phyloP scores from a whole-genome alignment of 2,329 filamentous ascomycete species.

The Alternaria arborescens region DNA sequence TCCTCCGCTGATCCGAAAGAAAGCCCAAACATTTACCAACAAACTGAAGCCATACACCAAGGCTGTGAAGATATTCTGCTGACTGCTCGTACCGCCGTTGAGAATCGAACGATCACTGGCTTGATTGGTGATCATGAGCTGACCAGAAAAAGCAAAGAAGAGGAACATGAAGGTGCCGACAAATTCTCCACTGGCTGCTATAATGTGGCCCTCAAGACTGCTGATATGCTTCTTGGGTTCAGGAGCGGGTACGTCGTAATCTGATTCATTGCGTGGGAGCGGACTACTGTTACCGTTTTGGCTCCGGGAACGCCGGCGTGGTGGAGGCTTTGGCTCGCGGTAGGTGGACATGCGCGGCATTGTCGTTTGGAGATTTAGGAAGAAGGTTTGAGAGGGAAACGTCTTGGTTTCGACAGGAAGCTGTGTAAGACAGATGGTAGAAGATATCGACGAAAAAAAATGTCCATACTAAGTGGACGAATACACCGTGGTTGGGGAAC shows the following conservation, averaged over 20 bases:
- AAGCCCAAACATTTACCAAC: slow-evolving; percentile 44
- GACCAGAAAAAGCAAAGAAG: slow-evolving; percentile 42
- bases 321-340: slow-evolving; percentile 18
- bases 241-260: slow-evolving; percentile 8
- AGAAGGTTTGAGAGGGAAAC: neutral
- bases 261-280: slow-evolving; percentile 1
- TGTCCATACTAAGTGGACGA: neutral
- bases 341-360: slow-evolving; percentile 17
- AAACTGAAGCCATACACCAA: slow-evolving; percentile 43
- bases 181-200: slow-evolving; percentile 41
- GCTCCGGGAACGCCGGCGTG: slow-evolving; percentile 12
- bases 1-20: slow-evolving; percentile 41
- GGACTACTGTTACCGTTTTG: slow-evolving; percentile 1
- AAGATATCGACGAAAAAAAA: neutral
- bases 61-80: slow-evolving; percentile 38
- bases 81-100: slow-evolving; percentile 28
- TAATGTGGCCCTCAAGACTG: slow-evolving; percentile 28
- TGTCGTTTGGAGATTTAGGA: neutral
- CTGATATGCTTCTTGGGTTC: slow-evolving; percentile 16
- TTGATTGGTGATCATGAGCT: slow-evolving; percentile 35
- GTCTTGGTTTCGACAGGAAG: neutral
- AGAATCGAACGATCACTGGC: slow-evolving; percentile 21
- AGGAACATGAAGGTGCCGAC: slow-evolving; percentile 46
- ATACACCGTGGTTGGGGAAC: neutral
- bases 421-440: neutral